A percentile compares a stretch with the other conserved stretches of the same genome.
Evolutionary conservation across 1,284 basidiomycete species (phyloP).

Genomic region (Uromyces viciae-fabae): DNA sequence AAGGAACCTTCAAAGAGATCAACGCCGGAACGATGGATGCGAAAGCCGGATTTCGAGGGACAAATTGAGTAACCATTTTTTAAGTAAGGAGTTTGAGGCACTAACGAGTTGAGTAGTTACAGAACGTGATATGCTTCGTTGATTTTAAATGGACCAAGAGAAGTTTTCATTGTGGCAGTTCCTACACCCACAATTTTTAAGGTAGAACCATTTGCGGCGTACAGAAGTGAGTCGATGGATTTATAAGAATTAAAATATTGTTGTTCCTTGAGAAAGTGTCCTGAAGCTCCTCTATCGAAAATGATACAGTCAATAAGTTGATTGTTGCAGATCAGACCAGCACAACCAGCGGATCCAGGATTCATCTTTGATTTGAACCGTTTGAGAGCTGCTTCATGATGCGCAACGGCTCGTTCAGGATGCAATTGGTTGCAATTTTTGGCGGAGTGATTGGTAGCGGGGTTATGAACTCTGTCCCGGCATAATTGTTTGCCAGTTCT

Average conservation of each 20-base stretch:
- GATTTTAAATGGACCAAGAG: not conserved
- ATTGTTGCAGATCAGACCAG: not conserved
- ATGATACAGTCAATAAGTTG: not conserved
- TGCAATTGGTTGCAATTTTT: not conserved
- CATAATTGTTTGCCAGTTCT: too few relatives aligned
- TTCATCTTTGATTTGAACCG: not conserved
- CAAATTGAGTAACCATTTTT: not conserved
- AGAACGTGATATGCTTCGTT: not conserved
- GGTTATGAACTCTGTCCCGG: not conserved
- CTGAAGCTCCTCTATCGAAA: not conserved
- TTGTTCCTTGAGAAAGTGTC: not conserved
- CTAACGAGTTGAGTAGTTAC: not conserved
- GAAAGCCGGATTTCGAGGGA: not conserved
- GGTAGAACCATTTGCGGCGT: not conserved
- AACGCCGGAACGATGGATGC: not conserved
- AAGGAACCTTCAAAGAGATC: not conserved
- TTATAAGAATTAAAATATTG: not conserved
- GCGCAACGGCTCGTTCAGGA: not conserved
- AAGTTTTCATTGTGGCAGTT: not conserved
- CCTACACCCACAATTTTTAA: not conserved
- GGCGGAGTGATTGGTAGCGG: not conserved
- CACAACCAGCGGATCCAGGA: not conserved
- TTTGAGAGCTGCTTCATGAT: not conserved
- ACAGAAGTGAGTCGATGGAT: not conserved
- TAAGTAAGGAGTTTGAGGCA: not conserved